Percentiles rank a stretch among this genome's conserved stretches.
Conservation (phyloP, 352 stramenopile species). For the Globisporangium uncinulatum region DNA sequence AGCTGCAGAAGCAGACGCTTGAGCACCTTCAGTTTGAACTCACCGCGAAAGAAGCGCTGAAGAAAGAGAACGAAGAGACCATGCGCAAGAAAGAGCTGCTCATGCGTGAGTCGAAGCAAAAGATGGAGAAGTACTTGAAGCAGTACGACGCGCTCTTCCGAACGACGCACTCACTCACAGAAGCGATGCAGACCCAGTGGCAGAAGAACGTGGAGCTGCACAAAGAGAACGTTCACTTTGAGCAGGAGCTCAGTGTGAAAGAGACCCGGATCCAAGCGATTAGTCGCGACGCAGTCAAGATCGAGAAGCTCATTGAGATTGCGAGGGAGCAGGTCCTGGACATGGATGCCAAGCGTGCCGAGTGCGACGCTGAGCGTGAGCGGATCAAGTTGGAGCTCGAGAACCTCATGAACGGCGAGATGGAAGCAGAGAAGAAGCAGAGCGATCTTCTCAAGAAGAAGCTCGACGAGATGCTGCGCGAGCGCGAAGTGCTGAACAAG, state of each 20-base stretch:
- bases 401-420: constrained; percentile 49
- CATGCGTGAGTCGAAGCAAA: constrained; percentile 84
- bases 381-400: constrained; percentile 52
- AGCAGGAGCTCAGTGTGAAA: constrained; percentile 91
- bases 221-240: constrained; percentile 65
- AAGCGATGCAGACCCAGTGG: constrained; percentile 95
- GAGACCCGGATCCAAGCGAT: constrained; percentile 91
- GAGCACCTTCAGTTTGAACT: constrained; percentile 42
- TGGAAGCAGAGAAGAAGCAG: constrained; percentile 80
- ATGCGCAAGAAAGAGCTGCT: constrained; percentile 61
- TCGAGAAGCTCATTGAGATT: constrained; percentile 92
- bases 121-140: constrained; percentile 95
- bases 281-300: constrained; percentile 83
- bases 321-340: constrained; percentile 85
- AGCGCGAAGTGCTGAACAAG: constrained; percentile 87
- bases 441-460: constrained; percentile 92
- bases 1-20: constrained; percentile 58
- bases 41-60: constrained; percentile 31
- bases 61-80: constrained; percentile 55
- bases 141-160: constrained; percentile 93
- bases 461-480: constrained; percentile 81
- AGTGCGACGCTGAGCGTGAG: constrained; percentile 47
- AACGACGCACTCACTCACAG: constrained; percentile 91
- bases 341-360: constrained; percentile 56
- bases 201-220: constrained; percentile 94